Percentiles rank a stretch among this genome's conserved stretches.
Evolutionary conservation across 2,329 filamentous ascomycete species (phyloP).

Genomic region (Torrubiellomyces zombiae): DNA sequence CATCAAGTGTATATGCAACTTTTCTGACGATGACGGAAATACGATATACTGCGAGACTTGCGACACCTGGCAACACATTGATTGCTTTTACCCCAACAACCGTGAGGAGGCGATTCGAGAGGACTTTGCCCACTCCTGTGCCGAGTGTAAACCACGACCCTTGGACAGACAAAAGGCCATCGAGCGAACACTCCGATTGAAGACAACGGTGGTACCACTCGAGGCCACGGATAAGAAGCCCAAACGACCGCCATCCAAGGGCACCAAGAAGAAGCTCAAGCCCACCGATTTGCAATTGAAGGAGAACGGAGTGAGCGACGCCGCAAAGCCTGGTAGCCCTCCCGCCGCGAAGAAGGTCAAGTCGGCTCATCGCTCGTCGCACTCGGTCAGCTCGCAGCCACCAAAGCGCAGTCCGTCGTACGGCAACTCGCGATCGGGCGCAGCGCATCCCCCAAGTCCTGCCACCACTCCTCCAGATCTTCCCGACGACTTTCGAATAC

Average conservation of each 20-base stretch:
- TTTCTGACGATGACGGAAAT: constrained; percentile 86
- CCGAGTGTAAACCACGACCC: constrained; percentile 66
- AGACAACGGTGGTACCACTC: constrained; percentile 20
- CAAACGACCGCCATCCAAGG: constrained; percentile 62
- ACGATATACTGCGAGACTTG: constrained; percentile 94
- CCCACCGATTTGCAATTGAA: constrained; percentile 51
- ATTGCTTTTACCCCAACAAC: constrained; percentile 77
- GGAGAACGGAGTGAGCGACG: constrained; percentile 42
- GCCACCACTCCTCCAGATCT: constrained; percentile 57
- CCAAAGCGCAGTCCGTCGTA: constrained; percentile 48
- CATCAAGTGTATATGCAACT: constrained; percentile 96
- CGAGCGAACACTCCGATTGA: constrained; percentile 50
- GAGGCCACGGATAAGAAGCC: constrained; percentile 49
- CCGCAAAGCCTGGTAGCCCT: constrained; percentile 27
- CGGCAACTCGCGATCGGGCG: constrained; percentile 43
- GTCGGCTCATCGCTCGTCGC: constrained; percentile 61
- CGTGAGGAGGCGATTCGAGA: constrained; percentile 54
- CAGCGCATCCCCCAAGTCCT: constrained; percentile 51
- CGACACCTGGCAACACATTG: constrained; percentile 96
- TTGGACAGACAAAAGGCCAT: constrained; percentile 61
- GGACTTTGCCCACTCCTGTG: constrained; percentile 68
- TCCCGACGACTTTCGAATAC: constrained; percentile 43
- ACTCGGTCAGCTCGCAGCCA: constrained; percentile 55
- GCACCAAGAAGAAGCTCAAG: constrained; percentile 76
- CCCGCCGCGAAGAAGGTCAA: constrained; percentile 62